These are phyloP conservation scores for Daldinia bambusicola DNA, from an alignment of 495 filamentous ascomycete species.

Conservation along the genomic window DNA sequence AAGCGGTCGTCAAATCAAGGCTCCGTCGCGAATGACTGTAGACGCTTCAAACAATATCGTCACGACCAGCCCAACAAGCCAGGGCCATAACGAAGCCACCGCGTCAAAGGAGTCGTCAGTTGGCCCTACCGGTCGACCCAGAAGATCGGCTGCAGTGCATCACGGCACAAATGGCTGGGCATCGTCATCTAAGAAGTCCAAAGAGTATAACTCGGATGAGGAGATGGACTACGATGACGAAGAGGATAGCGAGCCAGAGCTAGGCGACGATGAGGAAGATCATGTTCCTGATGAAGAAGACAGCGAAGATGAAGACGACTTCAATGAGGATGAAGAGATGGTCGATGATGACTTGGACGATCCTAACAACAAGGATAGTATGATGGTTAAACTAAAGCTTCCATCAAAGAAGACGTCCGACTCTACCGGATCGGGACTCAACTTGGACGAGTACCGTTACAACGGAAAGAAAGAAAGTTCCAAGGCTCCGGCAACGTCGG, in stretches of 20 bases:
- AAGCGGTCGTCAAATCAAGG: slow-evolving; percentile 86
- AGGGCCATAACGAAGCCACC: slow-evolving; percentile 47
- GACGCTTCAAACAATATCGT: slow-evolving; percentile 64
- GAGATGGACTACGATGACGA: slow-evolving; percentile 73
- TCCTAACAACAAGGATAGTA: slow-evolving; percentile 56
- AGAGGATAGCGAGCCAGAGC: slow-evolving; percentile 67
- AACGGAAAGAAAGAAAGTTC: slow-evolving; percentile 27
- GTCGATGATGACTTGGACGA: slow-evolving; percentile 66
- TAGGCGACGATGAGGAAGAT: slow-evolving; percentile 69
- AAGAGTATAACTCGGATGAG: slow-evolving; percentile 73
- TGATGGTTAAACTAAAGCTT: slow-evolving; percentile 71
- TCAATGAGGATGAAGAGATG: slow-evolving; percentile 66
- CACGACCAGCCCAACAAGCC: slow-evolving; percentile 50
- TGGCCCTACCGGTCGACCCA: slow-evolving; percentile 50
- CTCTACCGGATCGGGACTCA: slow-evolving; percentile 32
- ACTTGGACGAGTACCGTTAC: slow-evolving; percentile 43
- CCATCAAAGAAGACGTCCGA: slow-evolving; percentile 36
- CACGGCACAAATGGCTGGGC: slow-evolving; percentile 62
- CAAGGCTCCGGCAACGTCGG: slow-evolving; percentile 8
- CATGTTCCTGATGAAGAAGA: slow-evolving; percentile 55
- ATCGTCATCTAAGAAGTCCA: slow-evolving; percentile 67
- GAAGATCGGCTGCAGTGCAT: slow-evolving; percentile 55
- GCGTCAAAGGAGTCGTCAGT: slow-evolving; percentile 46
- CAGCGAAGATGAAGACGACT: slow-evolving; percentile 61
- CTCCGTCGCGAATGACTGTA: slow-evolving; percentile 80